Base-by-base conservation (phyloP, 495 filamentous ascomycete genomes). In the Talaromyces ruber region DNA sequence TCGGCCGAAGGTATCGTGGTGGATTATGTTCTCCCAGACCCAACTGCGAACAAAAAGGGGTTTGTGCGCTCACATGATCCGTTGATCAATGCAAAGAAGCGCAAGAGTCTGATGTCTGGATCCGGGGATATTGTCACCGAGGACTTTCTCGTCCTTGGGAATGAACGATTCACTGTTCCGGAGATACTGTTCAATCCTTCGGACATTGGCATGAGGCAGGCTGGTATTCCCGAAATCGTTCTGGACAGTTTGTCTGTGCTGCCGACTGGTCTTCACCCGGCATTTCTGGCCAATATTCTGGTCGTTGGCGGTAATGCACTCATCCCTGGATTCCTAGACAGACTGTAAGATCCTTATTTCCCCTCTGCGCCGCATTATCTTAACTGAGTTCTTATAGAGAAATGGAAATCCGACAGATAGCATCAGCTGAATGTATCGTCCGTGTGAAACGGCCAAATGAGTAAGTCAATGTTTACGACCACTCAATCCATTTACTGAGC, bases 21-120 rank as follows among this genome's bases (percentile, higher is more conserved):
- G 26, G 94, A 99, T 72, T 98, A 94, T 68, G 89, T 98, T 3
- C 82, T 99, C 3, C 94, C 94, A 0, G 91, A 97, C 69, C 97
- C 93, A 60, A 92, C 95, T 64, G 83, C 82, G 0, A 78, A 83
- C 24, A 85, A 82, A 30, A 84, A 86, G 55, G 95, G 94, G 1
- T 83, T 88, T 65, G 79, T 88, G 43, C 81, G 91, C 18, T 86
- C 89, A 0, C 92, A 95, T 64, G 89, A 95, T 66, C 83, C 89
- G 14, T 67, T 79, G 1, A 39, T 78, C 9, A 80, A 83, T n/a
- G 79, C 80, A 3, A 87, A 84, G 65, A 78, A 86, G 58, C 84
- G 81, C 54, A 89, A 87, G 70, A 72, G 75, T 39, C 67, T 72
- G 0, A 64, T 72, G 14, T 79, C 82, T 14, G 77, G 81, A 45